These are phyloP conservation scores for Coelastrella sp. DNA, from an alignment of 139 green algal genomes.

Conservation along the genomic window DNA sequence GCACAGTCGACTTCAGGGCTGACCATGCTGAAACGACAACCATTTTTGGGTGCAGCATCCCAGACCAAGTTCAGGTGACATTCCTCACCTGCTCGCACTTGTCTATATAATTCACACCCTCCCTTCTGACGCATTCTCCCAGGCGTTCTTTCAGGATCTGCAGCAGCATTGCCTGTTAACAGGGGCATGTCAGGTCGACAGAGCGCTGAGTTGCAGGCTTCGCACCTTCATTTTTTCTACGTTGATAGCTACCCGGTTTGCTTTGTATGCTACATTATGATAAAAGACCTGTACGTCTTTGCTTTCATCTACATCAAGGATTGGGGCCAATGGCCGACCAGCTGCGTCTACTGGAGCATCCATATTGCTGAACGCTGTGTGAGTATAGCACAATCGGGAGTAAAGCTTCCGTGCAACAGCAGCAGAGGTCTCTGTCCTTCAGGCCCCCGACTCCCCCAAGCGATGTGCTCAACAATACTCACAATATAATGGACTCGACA, in stretches of 20 bases:
- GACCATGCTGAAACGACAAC: too few species aligned
- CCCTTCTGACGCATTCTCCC: conserved; percentile 40
- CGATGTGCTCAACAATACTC: too few species aligned
- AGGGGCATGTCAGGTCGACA: too few species aligned
- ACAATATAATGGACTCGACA: too few species aligned
- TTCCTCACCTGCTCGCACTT: conserved; percentile 41
- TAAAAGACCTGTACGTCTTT: conserved; percentile 49
- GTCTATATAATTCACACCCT: conserved; percentile 46
- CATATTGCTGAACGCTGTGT: background rate
- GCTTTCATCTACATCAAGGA: conserved; percentile 42
- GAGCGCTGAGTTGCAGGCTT: too few species aligned
- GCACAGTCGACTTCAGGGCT: too few species aligned
- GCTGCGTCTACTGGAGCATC: background rate
- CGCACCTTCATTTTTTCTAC: conserved; percentile 57
- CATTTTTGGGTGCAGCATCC: too few species aligned
- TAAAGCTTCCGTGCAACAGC: too few species aligned
- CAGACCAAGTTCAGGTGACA: too few species aligned
- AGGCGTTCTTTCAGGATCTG: conserved; percentile 50
- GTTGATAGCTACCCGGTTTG: conserved; percentile 47
- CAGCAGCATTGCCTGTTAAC: background rate
- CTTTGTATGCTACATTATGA: conserved; percentile 53
- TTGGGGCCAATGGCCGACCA: conserved; percentile 35
- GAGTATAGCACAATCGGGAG: too few species aligned
- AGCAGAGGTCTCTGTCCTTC: too few species aligned
- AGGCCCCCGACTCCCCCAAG: too few species aligned